These are phyloP conservation scores for Pilaira anomala DNA, from an alignment of 192 early-diverging fungal species.

Conservation along the genomic window DNA sequence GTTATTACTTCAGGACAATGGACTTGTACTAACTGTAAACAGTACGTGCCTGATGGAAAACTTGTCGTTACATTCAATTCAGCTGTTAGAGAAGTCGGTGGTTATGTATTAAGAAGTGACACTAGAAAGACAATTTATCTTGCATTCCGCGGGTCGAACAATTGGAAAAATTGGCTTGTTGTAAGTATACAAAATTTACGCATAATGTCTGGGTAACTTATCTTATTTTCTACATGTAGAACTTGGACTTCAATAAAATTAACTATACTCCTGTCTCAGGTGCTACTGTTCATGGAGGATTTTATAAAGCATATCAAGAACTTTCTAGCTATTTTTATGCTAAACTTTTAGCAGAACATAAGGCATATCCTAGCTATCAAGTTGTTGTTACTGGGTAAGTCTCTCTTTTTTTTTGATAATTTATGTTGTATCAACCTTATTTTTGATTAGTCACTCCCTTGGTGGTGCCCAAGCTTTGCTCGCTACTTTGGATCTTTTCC, in stretches of 20 bases:
- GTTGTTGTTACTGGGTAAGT: constrained; percentile 26
- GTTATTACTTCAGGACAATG: background rate
- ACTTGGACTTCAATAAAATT: constrained; percentile 6
- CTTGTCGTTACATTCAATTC: constrained; percentile 16
- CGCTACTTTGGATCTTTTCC: constrained; percentile 29
- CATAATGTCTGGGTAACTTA: background rate
- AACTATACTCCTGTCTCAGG: constrained; percentile 19
- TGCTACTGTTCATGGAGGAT: constrained; percentile 18
- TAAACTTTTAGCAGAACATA: constrained; percentile 2
- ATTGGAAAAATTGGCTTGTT: constrained; percentile 2
- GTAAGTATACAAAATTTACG: background rate
- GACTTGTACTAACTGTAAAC: constrained; percentile 20
- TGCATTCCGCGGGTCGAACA: constrained; percentile 21
- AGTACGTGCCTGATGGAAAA: constrained; percentile 15
- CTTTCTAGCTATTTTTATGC: background rate
- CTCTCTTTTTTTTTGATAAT: background rate
- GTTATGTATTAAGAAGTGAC: constrained; percentile 21
- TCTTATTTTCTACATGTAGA: too few relatives aligned
- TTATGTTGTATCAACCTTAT: too few relatives aligned
- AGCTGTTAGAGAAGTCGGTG: constrained; percentile 8
- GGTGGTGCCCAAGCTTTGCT: constrained; percentile 30
- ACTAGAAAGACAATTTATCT: constrained; percentile 18
- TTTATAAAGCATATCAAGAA: constrained; percentile 2
- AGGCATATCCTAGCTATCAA: constrained; percentile 16
- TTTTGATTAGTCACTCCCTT: constrained; percentile 22